Conservation (phyloP, 257 asterid species). For the Henckelia pumila region DNA sequence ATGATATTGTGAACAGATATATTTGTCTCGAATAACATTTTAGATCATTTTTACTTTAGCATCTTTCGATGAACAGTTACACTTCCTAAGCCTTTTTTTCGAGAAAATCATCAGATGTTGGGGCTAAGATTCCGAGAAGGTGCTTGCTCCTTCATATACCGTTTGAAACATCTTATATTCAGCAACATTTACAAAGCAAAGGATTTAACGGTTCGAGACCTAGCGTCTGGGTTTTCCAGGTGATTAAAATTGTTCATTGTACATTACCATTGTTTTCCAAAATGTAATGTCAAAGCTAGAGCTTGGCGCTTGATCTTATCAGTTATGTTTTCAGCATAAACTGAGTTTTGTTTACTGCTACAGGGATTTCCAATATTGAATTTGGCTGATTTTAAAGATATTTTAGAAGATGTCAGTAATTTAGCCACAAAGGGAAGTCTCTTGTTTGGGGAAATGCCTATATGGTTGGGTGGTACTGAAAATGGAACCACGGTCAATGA, state of each 20-base stretch:
- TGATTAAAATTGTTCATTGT: slow-evolving; percentile 24
- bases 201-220: slow-evolving; percentile 75
- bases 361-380: slow-evolving; percentile 68
- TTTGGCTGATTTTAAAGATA: slow-evolving; percentile 50
- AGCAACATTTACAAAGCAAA: slow-evolving; percentile 49
- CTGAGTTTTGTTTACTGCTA: slow-evolving; percentile 11
- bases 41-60: background rate
- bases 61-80: slow-evolving; percentile 21
- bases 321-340: background rate
- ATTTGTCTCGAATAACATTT: background rate
- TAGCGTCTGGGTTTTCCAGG: slow-evolving; percentile 84
- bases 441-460: slow-evolving; percentile 70
- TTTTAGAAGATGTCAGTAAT: slow-evolving; percentile 44
- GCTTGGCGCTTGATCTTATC: background rate
- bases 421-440: slow-evolving; percentile 66
- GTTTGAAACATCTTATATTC: slow-evolving; percentile 51
- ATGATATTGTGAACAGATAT: background rate
- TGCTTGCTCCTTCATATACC: slow-evolving; percentile 64
- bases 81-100: slow-evolving; percentile 22
- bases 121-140: slow-evolving; percentile 75
- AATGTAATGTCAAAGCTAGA: background rate
- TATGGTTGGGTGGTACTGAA: slow-evolving; percentile 52
- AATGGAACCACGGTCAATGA: slow-evolving; percentile 40
- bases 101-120: slow-evolving; percentile 43
- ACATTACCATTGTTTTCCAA: background rate